Evolutionary conservation across 2,329 filamentous ascomycete species (phyloP).

Genomic region (Parascedosporium putredinis): DNA sequence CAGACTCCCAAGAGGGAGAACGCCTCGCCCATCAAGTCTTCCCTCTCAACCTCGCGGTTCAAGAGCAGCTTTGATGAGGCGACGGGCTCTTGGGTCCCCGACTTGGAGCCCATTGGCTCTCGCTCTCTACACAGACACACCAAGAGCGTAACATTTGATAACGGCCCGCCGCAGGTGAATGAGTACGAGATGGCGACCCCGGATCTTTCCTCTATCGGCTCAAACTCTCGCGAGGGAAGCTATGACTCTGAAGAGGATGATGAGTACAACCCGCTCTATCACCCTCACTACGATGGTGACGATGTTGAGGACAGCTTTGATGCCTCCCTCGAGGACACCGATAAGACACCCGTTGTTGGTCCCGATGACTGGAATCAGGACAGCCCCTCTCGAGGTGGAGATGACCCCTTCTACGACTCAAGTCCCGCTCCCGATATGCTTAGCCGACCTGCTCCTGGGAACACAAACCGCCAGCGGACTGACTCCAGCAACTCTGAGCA

Average conservation of each 20-base stretch:
- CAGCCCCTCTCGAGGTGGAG: conserved; percentile 32
- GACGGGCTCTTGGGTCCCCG: conserved; percentile 56
- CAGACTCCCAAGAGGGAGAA: conserved; percentile 58
- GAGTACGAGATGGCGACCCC: conserved; percentile 98
- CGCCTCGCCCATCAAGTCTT: conserved; percentile 78
- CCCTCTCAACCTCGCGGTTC: conserved; percentile 59
- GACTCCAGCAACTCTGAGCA: conserved; percentile 68
- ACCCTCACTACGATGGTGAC: conserved; percentile 23
- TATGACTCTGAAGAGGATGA: conserved; percentile 78
- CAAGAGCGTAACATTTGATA: conserved; percentile 96
- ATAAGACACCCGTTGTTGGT: conserved; percentile 95
- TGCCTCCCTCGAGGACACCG: conserved; percentile 85
- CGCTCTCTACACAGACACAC: conserved; percentile 69
- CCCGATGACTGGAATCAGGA: conserved; percentile 91
- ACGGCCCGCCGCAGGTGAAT: conserved; percentile 84
- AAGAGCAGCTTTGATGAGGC: conserved; percentile 62
- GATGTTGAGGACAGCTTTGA: conserved; percentile 81
- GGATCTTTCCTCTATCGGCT: conserved; percentile 84
- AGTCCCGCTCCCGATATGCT: conserved; percentile 53
- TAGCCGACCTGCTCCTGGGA: conserved; percentile 34
- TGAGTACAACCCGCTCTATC: conserved; percentile 50
- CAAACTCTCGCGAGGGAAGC: conserved; percentile 84
- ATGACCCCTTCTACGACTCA: conserved; percentile 57
- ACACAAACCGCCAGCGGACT: conserved; percentile 50
- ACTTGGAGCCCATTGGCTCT: conserved; percentile 51